Percentiles rank a stretch among this genome's conserved stretches.
Evolutionary conservation across 495 filamentous ascomycete genomes (phyloP).

Genomic region (Tricharina praecox): DNA sequence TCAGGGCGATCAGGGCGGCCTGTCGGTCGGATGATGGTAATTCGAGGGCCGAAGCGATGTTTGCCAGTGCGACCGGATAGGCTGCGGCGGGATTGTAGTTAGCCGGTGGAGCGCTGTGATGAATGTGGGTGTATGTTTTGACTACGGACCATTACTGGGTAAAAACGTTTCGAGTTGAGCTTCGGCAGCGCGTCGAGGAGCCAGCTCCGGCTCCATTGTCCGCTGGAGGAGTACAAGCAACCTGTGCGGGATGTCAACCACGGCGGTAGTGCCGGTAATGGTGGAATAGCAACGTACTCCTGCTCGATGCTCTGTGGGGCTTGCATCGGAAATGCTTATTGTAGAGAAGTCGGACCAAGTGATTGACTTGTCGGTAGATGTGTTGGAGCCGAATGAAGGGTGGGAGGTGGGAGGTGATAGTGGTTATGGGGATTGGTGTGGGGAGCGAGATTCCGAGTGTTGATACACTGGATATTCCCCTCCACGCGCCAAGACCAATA

Average conservation of each 20-base stretch:
- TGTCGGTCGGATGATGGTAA: slow-evolving; percentile 61
- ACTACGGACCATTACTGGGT: slow-evolving; percentile 13
- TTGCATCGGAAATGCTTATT: too few relatives aligned
- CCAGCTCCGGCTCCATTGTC: slow-evolving; percentile 11
- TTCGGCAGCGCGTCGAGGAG: slow-evolving; percentile 23
- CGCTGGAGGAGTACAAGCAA: slow-evolving; percentile 1
- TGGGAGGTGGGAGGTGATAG: too few relatives aligned
- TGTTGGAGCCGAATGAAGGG: too few relatives aligned
- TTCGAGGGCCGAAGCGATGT: slow-evolving; percentile 57
- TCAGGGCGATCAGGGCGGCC: slow-evolving; percentile 61
- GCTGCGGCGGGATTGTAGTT: slow-evolving; percentile 30
- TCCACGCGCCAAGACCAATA: too few relatives aligned
- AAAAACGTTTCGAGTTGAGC: slow-evolving; percentile 22
- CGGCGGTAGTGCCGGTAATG: neutral
- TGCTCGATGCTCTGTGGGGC: slow-evolving; percentile 17
- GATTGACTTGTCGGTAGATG: too few relatives aligned
- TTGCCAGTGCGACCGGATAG: slow-evolving; percentile 59
- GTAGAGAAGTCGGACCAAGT: too few relatives aligned
- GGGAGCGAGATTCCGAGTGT: too few relatives aligned
- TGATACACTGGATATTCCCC: too few relatives aligned
- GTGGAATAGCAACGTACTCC: slow-evolving; percentile 13
- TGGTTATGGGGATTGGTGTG: too few relatives aligned
- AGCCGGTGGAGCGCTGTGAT: neutral
- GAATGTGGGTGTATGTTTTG: neutral
- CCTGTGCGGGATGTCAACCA: neutral